phyloP scores from a whole-genome alignment of 352 stramenopile genomes.

The Phytophthora podocarpi region DNA sequence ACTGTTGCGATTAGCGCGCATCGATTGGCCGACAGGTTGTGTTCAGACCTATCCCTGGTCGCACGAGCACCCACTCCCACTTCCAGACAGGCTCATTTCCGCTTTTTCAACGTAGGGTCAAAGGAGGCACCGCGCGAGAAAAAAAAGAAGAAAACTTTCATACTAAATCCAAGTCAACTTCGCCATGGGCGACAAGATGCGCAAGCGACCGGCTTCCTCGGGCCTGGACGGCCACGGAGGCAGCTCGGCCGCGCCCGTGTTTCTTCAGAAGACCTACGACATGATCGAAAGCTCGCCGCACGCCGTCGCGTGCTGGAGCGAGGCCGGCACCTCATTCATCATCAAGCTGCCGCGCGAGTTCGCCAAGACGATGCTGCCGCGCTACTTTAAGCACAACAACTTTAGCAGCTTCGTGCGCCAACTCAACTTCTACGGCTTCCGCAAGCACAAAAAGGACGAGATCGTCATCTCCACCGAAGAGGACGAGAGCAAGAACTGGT shows the following conservation, averaged over 20 bases:
- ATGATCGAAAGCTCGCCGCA: constrained; percentile 91
- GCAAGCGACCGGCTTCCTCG: constrained; percentile 30
- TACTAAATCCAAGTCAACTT: constrained; percentile 21
- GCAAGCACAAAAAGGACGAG: constrained; percentile 93
- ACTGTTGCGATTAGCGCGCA: background rate
- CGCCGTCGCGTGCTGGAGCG: constrained; percentile 80
- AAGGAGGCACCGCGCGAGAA: constrained; percentile 1
- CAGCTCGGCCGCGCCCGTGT: constrained; percentile 63
- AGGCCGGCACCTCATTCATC: constrained; percentile 87
- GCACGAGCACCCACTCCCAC: constrained; percentile 8
- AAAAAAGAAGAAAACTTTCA: constrained; percentile 36
- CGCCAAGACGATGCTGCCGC: constrained; percentile 88
- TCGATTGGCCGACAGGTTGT: constrained; percentile 21
- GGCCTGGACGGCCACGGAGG: background rate
- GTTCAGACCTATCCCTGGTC: constrained; percentile 23
- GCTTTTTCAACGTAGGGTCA: constrained; percentile 17
- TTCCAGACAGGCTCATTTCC: constrained; percentile 31
- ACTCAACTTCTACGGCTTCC: constrained; percentile 95
- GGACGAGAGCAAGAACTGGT: constrained; percentile 88
- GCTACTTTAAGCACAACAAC: constrained; percentile 96
- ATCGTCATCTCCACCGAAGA: constrained; percentile 79
- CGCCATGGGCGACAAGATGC: constrained; percentile 44
- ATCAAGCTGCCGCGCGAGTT: constrained; percentile 94
- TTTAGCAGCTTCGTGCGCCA: constrained; percentile 94
- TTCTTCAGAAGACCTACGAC: constrained; percentile 94